phyloP scores from a whole-genome alignment of 2,329 filamentous ascomycete species.

The Furcasterigmium sp. region DNA sequence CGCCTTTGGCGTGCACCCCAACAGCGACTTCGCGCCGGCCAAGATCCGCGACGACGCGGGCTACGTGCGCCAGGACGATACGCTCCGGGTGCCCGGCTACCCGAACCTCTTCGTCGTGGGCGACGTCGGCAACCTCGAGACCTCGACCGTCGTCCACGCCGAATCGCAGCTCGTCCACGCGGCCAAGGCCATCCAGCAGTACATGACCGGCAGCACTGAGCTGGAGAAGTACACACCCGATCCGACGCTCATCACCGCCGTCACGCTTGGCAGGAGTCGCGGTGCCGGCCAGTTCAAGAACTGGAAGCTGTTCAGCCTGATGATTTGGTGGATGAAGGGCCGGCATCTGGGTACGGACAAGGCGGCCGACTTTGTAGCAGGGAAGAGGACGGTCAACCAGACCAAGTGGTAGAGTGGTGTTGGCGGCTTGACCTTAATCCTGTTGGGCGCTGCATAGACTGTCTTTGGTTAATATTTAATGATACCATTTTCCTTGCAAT shows the following conservation, averaged over 20 bases:
- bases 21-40: slow-evolving; percentile 36
- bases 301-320: slow-evolving; percentile 24
- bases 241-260: slow-evolving; percentile 23
- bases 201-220: slow-evolving; percentile 18
- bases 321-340: slow-evolving; percentile 26
- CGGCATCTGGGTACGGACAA: slow-evolving; percentile 18
- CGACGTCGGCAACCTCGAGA: slow-evolving; percentile 36
- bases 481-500: too few relatives aligned
- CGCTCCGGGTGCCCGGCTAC: slow-evolving; percentile 27
- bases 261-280: slow-evolving; percentile 33
- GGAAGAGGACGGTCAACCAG: slow-evolving; percentile 5
- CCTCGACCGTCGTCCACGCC: slow-evolving; percentile 21
- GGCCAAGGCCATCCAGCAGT: slow-evolving; percentile 25
- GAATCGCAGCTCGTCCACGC: slow-evolving; percentile 27
- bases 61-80: slow-evolving; percentile 29
- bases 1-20: slow-evolving; percentile 37
- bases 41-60: slow-evolving; percentile 26
- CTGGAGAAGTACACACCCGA: slow-evolving; percentile 16
- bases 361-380: slow-evolving; percentile 6
- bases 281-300: slow-evolving; percentile 25
- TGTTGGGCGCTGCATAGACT: too few relatives aligned
- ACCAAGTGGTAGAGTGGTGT: slow-evolving; percentile 6
- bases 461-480: too few relatives aligned
- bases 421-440: too few relatives aligned
- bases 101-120: slow-evolving; percentile 38